Conservation (phyloP, 2,329 filamentous ascomycete genomes). For the Cladophialophora chaetospira region DNA sequence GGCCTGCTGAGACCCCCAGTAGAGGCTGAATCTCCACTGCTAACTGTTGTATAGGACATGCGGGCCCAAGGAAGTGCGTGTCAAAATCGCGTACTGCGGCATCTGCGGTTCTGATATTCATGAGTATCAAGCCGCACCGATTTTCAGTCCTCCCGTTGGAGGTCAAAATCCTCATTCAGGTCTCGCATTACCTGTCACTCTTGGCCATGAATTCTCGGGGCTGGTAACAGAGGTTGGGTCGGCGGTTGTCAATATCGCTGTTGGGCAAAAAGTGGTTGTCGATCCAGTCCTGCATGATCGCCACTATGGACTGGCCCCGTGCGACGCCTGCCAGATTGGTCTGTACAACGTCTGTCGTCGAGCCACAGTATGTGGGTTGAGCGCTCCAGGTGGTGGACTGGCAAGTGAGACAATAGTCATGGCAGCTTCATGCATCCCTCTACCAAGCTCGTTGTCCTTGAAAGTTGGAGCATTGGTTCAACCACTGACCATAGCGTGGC, state of each 20-base stretch:
- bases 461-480: constrained; percentile 48
- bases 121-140: constrained; percentile 49
- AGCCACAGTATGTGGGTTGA: constrained; percentile 4
- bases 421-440: neutral
- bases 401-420: constrained; percentile 3
- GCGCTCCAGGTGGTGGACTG: constrained; percentile 5
- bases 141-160: constrained; percentile 47
- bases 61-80: constrained; percentile 12
- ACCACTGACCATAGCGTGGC: constrained; percentile 58
- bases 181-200: constrained; percentile 52
- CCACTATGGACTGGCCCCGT: neutral
- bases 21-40: too few species aligned
- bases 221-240: constrained; percentile 38
- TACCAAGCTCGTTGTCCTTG: constrained; percentile 10
- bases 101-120: constrained; percentile 41
- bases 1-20: too few species aligned
- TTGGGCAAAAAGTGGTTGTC: constrained; percentile 11
- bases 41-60: constrained; percentile 8
- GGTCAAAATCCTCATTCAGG: constrained; percentile 55
- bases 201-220: constrained; percentile 56
- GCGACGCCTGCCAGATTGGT: constrained; percentile 1
- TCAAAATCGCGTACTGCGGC: constrained; percentile 31
- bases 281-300: constrained; percentile 29
- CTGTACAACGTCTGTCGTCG: constrained; percentile 10
- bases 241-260: neutral